Base-by-base conservation (phyloP, 192 early-diverging fungal species). In the Kickxella alabastrina region DNA sequence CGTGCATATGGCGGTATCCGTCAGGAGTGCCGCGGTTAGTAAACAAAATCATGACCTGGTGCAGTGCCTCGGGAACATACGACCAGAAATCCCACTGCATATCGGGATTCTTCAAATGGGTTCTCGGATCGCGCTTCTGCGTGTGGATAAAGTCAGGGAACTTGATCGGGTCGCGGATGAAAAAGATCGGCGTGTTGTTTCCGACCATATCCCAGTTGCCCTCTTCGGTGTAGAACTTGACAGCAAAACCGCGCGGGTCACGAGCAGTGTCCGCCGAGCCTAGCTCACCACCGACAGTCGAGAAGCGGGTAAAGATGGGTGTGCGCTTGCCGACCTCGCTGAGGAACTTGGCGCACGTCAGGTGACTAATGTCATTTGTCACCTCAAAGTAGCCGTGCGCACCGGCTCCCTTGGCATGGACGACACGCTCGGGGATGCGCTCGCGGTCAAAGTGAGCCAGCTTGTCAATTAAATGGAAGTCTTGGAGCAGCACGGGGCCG, bases 181-280 rank as follows among this genome's bases (percentile, higher is more conserved):
- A n/a, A n/a, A n/a, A n/a, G n/a, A n/a, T n/a, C n/a, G n/a, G n/a
- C n/a, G n/a, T n/a, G n/a, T n/a, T n/a, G n/a, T n/a, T n/a, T n/a
- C n/a, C n/a, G n/a, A n/a, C n/a, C n/a, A n/a, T n/a, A n/a, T n/a
- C n/a, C n/a, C 80, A 87, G 62, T 82, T 86, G 49, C 85, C 85
- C 57, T 87, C 86, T 68, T 85, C 82, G 2, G 86, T 87, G 65
- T 85, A 87, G 57, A 87, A 84, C 66, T 87, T 87, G 59, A 83
- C 57, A 10, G 83, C 76, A 61, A 88, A 86, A 18, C 84, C 86
- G n/a, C 86, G 81, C 29, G 82, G 82, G 36, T 88, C 83, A 19
- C 83, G 71, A 47, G 77, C 82, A 13, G 83, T 85, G 55, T 88
- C 85, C 10, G 82, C 78, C 1, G 80, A 81, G 4, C 84, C 84